Base-by-base conservation (phyloP, 2,329 filamentous ascomycete species). In the Trichoderma atroviride region DNA sequence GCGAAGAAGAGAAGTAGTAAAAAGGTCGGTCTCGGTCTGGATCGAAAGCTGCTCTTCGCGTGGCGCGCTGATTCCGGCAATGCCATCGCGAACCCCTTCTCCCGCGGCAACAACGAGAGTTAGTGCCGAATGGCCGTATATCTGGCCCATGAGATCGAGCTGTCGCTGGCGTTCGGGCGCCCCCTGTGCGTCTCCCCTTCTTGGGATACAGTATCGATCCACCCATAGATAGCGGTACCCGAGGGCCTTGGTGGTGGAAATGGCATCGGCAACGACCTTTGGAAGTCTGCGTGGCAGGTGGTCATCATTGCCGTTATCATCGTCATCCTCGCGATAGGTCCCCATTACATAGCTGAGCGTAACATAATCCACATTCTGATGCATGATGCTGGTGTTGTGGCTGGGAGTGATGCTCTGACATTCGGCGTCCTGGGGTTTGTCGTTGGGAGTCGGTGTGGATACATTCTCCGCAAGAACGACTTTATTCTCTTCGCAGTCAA, bases 151-250 rank as follows among this genome's bases (percentile, higher is more conserved):
- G 31, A 74, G 72, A 13, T 76, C 73, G 35, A 77, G 70, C 57
- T 81, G 78, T 7, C 74, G 72, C 24, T 68, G 71, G 29, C 74
- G 74, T 35, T 76, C 61, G 5, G 50, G 27, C 16, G 69, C 65
- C 19, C 33, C 75, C n/a, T 71, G 58, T 1, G 70, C 70, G n/a
- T 74, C 74, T 24, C 74, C 74, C 66, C 76, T 75, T 1, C 37
- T 57, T 2, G 76, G 73, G 31, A 79, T 74, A 68, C 80, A 81
- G 65, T 77, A 79, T 13, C 74, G 76, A 62, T 81, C 79, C 9
- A 81, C 75, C 79, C 79, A 81, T 40, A 81, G 73, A 71, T 81
- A 81, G 27, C 74, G 78, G 16, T 76, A 78, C 6, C 78, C 80
- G 31, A 81, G 74, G 22, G 73, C 72, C 35, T 62, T 71, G 16